Base-by-base conservation (phyloP, 768 basidiomycete species). In the Rhodosporidiobolus sp. region DNA sequence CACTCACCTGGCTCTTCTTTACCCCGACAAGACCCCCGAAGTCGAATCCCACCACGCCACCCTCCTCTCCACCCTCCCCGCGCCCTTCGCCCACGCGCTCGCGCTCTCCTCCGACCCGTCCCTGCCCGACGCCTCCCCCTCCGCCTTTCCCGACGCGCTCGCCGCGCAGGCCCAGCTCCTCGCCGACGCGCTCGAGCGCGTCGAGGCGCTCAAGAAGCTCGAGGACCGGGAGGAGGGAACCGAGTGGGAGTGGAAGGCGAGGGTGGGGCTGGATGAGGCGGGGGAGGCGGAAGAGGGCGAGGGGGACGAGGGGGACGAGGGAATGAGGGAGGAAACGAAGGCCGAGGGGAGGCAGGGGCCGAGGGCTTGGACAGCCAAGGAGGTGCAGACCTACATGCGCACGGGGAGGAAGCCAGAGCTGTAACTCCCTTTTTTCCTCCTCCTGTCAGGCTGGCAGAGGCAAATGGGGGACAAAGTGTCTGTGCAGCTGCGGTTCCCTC, bases 241-340 rank as follows among this genome's bases (percentile, higher is more conserved):
- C 38, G 68, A 72, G 52, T 76, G 71, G 70, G 74, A 76, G 24
- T 76, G 74, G 74, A 69, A 67, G 43, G 70, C 64, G 16, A 48
- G 74, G 16, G 67, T 76, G 24, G 68, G 63, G 34, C 34, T 76
- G 17, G 70, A 66, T 2, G 66, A 69, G 9, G 59, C 49, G 4
- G 64, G 69, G 3, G 66, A 58, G 24, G 60, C 54, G 12, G 67
- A 69, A 1, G 52, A n/a, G 16, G 63, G 54, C n/a, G 67, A 49
- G 14, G 53, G 50, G 26, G 11, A 35, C 54, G 43, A 34, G 55
- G 35, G 35, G 20, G 61, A 59, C 17, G 17, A 12, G 26, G 57
- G 43, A 32, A 43, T 45, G 61, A 17, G 34, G 64, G 54, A 35
- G 28, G 20, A 58, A 16, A 56, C 24, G 53, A 19, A 28, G 45